A percentile compares a stretch with the other conserved stretches of the same genome.
Evolutionary conservation across 495 filamentous ascomycete species (phyloP).

Genomic region (Aspergillus sparsus): DNA sequence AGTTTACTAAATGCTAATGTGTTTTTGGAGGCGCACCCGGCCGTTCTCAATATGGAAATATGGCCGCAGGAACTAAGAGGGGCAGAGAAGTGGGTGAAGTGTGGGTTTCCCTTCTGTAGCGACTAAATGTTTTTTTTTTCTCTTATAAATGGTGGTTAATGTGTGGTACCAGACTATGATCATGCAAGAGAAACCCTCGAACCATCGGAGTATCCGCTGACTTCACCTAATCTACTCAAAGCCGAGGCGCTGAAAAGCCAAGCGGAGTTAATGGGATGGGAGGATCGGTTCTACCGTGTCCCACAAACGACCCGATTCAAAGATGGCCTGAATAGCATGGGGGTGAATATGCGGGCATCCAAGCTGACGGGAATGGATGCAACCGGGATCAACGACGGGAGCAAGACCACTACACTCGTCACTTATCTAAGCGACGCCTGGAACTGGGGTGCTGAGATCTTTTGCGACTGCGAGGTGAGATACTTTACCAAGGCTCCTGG

Average conservation of each 20-base stretch:
- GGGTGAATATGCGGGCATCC: constrained; percentile 6
- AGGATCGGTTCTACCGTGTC: constrained; percentile 6
- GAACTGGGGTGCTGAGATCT: constrained; percentile 10
- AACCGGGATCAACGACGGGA: constrained; percentile 6
- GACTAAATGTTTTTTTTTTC: neutral
- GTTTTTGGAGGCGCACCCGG: constrained; percentile 5
- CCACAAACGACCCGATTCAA: constrained; percentile 5
- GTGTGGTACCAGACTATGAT: neutral
- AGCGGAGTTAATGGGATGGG: constrained; percentile 7
- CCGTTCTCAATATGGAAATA: constrained; percentile 1
- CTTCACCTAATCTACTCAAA: neutral
- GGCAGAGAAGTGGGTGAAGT: constrained; percentile 1
- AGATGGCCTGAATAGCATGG: constrained; percentile 1
- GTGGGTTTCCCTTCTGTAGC: neutral
- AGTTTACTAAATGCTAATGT: constrained; percentile 10
- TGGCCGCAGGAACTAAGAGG: constrained; percentile 3
- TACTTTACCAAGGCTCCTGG: neutral
- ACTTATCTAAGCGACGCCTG: constrained; percentile 6
- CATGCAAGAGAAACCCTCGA: neutral
- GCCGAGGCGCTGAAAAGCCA: neutral
- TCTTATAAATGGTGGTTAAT: neutral
- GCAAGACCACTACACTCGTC: constrained; percentile 3
- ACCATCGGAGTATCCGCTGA: neutral
- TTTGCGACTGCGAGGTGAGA: constrained; percentile 12
- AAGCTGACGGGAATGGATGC: constrained; percentile 9